Conservation (phyloP, 768 basidiomycete genomes). For the Panaeolus cyanescens region DNA sequence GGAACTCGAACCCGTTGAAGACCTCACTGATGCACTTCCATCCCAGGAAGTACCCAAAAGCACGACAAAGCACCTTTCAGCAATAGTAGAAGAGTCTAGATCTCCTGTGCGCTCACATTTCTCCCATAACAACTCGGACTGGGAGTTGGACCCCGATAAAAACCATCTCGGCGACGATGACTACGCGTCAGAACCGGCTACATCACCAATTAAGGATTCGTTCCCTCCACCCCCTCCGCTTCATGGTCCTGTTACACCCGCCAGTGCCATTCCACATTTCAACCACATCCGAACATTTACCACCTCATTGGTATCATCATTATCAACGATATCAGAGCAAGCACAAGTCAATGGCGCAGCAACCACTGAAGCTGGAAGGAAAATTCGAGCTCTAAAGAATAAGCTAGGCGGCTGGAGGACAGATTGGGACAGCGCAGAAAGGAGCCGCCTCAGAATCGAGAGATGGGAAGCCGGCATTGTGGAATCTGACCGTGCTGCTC, state of each 20-base stretch:
- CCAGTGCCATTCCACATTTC: constrained; percentile 64
- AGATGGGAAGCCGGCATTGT: constrained; percentile 73
- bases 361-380: constrained; percentile 83
- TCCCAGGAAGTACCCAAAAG: constrained; percentile 26
- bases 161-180: constrained; percentile 51
- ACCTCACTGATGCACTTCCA: constrained; percentile 39
- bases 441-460: constrained; percentile 74
- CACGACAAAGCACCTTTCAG: constrained; percentile 19
- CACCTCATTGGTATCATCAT: constrained; percentile 69
- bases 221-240: constrained; percentile 54
- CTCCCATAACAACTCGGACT: constrained; percentile 43
- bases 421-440: constrained; percentile 86
- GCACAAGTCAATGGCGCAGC: constrained; percentile 87
- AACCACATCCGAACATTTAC: constrained; percentile 75
- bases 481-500: constrained; percentile 38
- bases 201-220: constrained; percentile 59
- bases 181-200: constrained; percentile 42
- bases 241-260: constrained; percentile 54
- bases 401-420: constrained; percentile 77
- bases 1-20: constrained; percentile 50
- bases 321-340: constrained; percentile 81
- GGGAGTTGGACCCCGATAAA: constrained; percentile 61
- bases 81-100: constrained; percentile 42
- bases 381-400: constrained; percentile 84
- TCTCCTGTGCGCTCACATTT: constrained; percentile 22